Conservation (phyloP, 2,329 filamentous ascomycete species). For the Aspergillus piperis region DNA sequence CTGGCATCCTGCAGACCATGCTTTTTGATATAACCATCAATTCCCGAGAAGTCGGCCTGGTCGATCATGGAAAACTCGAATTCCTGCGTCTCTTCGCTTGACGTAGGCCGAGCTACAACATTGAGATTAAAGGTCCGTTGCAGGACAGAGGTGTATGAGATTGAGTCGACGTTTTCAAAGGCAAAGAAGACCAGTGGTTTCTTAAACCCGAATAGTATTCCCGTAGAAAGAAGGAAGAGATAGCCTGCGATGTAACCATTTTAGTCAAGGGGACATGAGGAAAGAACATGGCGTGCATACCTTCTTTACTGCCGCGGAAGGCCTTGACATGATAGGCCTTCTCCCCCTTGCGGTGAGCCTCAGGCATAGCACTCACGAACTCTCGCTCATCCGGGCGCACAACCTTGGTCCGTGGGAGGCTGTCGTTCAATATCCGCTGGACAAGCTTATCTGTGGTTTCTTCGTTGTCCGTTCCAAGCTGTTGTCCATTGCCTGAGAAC, state of each 20-base stretch:
- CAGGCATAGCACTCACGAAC: conserved; percentile 61
- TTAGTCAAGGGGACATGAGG: background rate
- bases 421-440: conserved; percentile 50
- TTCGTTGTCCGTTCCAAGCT: conserved; percentile 46
- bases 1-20: conserved; percentile 65
- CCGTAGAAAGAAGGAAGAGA: conserved; percentile 62
- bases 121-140: conserved; percentile 68
- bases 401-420: conserved; percentile 50
- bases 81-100: conserved; percentile 53
- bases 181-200: conserved; percentile 65
- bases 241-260: conserved; percentile 50
- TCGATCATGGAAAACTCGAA: conserved; percentile 68
- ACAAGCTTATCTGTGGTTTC: conserved; percentile 51
- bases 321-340: conserved; percentile 66
- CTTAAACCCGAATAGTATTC: conserved; percentile 66
- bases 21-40: conserved; percentile 63
- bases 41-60: conserved; percentile 62
- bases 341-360: conserved; percentile 63
- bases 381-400: conserved; percentile 58
- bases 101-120: conserved; percentile 47
- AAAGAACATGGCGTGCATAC: conserved; percentile 33
- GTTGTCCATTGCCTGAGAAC: conserved; percentile 45
- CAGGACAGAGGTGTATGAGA: conserved; percentile 65
- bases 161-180: conserved; percentile 59
- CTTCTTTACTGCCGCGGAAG: conserved; percentile 66